phyloP scores from a whole-genome alignment of 805 yeast species.

The Metschnikowia vanudenii region DNA sequence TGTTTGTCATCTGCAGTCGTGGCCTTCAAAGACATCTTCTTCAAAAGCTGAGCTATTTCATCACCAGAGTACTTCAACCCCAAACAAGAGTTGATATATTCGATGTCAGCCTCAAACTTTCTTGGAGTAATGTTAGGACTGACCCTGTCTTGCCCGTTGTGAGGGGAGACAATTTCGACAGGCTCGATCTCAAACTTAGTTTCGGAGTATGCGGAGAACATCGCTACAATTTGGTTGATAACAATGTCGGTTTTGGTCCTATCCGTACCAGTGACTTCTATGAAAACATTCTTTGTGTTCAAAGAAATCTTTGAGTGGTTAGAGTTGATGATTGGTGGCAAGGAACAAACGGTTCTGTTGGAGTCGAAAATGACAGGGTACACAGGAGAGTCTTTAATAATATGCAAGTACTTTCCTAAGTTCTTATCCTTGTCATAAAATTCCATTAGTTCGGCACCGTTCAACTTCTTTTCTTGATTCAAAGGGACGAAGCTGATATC shows the following conservation, averaged over 20 bases:
- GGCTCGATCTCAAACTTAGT: conserved; percentile 88
- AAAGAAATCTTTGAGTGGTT: conserved; percentile 84
- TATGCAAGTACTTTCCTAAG: conserved; percentile 82
- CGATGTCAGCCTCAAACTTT: conserved; percentile 66
- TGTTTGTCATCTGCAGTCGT: conserved; percentile 47
- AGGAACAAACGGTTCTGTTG: conserved; percentile 73
- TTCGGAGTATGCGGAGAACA: conserved; percentile 87
- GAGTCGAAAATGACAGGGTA: conserved; percentile 88
- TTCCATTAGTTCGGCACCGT: conserved; percentile 79
- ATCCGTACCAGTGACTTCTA: conserved; percentile 95
- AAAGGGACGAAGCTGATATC: conserved; percentile 74
- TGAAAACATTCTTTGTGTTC: conserved; percentile 82
- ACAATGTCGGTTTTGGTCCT: conserved; percentile 92
- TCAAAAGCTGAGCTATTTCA: conserved; percentile 65
- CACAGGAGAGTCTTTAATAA: conserved; percentile 83
- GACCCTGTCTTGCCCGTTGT: conserved; percentile 70
- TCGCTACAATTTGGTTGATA: conserved; percentile 86
- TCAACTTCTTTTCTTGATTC: conserved; percentile 66
- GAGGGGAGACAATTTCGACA: conserved; percentile 77
- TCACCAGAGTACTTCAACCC: conserved; percentile 74
- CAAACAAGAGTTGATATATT: conserved; percentile 87
- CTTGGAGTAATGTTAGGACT: conserved; percentile 74
- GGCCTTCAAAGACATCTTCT: conserved; percentile 80
- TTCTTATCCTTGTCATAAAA: conserved; percentile 90
- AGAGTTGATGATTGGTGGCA: conserved; percentile 97